Evolutionary conservation across 148 eudicot species (phyloP), one percentile per base, ranked within the genome.

Genomic region (Diospyros kaki): DNA sequence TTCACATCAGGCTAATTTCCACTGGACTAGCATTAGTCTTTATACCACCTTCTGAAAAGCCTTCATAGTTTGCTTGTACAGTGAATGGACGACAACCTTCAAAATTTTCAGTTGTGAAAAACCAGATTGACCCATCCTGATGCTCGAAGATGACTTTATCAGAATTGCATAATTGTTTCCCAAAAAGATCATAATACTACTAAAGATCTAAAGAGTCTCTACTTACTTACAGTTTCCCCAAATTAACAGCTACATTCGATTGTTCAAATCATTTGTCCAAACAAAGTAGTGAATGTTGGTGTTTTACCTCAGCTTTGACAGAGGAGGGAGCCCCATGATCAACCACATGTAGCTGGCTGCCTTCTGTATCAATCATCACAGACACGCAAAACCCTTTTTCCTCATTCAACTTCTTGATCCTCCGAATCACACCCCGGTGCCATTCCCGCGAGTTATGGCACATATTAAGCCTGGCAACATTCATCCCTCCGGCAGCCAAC

Each of bases 81-180:
- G 93, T 90, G 54, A 84, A 87, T 42, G 90, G 97, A 48, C 85
- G 89, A 65, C 68, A 73, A 1, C 81, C 87, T 71, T 82, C 82
- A 62, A 86, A 90, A 4, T 86, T 82, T 58, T 89, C 84, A 59
- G 88, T 82, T 52, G 91, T 92, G 74, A 92, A 92, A 52, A 81
- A 76, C 97, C 97, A 92, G 28, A 90, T 75, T 62, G 89, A 84
- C 55, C 89, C 97, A 75, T 90, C 91, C 97, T 92, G 77, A 45
- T 44, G 53, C 13, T 64, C 64, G 55, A 74, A 69, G 43, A 74
- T 74, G 5, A 56, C 46, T 48, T 6, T 14, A 73, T 39, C 76
- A 55, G 50, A 66, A 42, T 66, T 66, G 38, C 9, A 15, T 59
- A 53, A 5, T 60, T 58, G 1, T 55, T 48, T 46, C 4, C 4